phyloP scores from a whole-genome alignment of 495 filamentous ascomycete genomes.

The Cercophora scortea region DNA sequence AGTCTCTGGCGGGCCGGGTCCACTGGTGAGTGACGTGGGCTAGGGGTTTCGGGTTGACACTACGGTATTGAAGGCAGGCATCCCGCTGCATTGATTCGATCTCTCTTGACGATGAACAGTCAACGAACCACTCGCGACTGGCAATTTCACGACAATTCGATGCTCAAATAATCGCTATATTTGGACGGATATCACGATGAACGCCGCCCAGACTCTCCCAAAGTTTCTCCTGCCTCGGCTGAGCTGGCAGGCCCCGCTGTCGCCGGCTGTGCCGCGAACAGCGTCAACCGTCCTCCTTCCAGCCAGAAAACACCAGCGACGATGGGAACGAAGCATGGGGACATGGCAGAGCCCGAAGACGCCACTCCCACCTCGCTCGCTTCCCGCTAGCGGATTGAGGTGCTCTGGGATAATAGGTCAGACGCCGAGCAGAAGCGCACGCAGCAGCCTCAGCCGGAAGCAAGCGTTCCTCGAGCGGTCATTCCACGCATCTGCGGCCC shows the following conservation, averaged over 20 bases:
- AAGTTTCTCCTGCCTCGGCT: constrained; percentile 45
- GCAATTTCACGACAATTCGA: not conserved
- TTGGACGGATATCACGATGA: constrained; percentile 14
- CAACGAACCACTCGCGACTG: not conserved
- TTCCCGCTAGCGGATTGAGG: too few species aligned
- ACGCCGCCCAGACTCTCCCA: constrained; percentile 30
- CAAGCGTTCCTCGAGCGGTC: constrained; percentile 25
- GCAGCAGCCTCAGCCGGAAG: constrained; percentile 11
- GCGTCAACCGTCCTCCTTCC: not conserved
- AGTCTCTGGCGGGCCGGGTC: too few species aligned
- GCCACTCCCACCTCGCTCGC: not conserved
- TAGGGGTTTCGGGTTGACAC: too few species aligned
- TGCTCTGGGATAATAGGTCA: too few species aligned
- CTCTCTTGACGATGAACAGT: too few species aligned
- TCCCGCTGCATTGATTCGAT: too few species aligned
- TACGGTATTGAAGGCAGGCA: too few species aligned
- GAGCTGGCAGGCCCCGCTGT: constrained; percentile 37
- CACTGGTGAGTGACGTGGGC: too few species aligned
- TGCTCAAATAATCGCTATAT: too few species aligned
- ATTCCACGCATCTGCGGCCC: constrained; percentile 65
- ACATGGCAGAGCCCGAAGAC: not conserved
- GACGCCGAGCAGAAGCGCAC: too few species aligned
- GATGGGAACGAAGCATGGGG: not conserved
- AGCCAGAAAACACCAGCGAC: not conserved
- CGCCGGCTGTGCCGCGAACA: constrained; percentile 2